Base-by-base conservation (phyloP, 352 stramenopile genomes). In the Globisporangium viniferum region DNA sequence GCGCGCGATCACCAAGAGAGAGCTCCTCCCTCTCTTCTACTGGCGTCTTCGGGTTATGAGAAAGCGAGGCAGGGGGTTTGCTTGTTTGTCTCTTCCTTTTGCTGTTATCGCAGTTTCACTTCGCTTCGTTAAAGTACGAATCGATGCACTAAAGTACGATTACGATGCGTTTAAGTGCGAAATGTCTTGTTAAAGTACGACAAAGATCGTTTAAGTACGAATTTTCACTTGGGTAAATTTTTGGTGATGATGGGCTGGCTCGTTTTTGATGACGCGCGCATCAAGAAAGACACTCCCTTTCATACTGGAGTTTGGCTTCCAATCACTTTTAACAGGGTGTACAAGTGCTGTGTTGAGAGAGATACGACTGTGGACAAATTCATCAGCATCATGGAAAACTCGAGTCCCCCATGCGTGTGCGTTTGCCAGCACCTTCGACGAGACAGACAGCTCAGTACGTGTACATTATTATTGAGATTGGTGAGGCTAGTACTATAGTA, bases 51-150 rank as follows among this genome's bases (percentile, higher is more conserved):
- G 29, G 27, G 54, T 59, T 24, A 59, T 59, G 54, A 59, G 27
- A n/a, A 41, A 41, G 54, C 12, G 54, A 35, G 48, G n/a, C 48
- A 55, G 48, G 20, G n/a, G n/a, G 22, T 29, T 29, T 55, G 48
- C 48, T 57, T 48, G 41, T 48, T 29, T 59, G 54, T 59, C 54
- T 59, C 54, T 59, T 59, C 27, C 27, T 35, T 8, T 39, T 48
- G 41, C 41, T 48, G 14, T 51, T 49, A 22, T 51, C 36, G 18
- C 44, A 5, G 44, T 51, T 51, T 51, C 44, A 51, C 18, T n/a
- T 9, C 15, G 18, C 5, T n/a, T 41, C 54, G 7, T 0, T 24
- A 41, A 59, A 59, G 54, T 59, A 41, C 53, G 53, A 58, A 8
- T 10, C 1, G 5, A 36, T 6, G 33, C 33, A 6, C 33, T 10